A percentile compares a stretch with the other conserved stretches of the same genome.
phyloP scores from a whole-genome alignment of 768 basidiomycete species.

The Mrakia gelida region DNA sequence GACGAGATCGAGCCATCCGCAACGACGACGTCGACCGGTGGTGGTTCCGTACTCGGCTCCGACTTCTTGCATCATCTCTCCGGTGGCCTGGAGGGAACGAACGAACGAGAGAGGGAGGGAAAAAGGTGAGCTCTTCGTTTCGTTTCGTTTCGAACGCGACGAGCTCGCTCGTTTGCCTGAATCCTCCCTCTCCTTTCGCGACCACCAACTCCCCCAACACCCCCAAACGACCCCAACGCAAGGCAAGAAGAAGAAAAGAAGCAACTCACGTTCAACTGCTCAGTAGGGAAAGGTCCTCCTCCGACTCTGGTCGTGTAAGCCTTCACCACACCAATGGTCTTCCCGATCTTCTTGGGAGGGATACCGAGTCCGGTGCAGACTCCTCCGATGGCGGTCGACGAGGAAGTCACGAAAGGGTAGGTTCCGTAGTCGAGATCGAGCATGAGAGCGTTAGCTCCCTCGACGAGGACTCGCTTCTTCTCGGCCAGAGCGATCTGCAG shows the following conservation, averaged over 20 bases:
- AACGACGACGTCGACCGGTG: conserved; percentile 85
- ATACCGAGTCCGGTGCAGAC: conserved; percentile 97
- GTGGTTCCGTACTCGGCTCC: conserved; percentile 88
- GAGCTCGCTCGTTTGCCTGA: too few species aligned
- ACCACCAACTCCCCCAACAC: neutral
- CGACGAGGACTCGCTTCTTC: conserved; percentile 80
- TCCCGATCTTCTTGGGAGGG: conserved; percentile 82
- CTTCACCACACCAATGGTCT: conserved; percentile 87
- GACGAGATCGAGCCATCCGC: conserved; percentile 96
- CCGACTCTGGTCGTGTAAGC: conserved; percentile 98
- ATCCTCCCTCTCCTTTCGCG: too few species aligned
- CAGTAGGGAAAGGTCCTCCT: conserved; percentile 96
- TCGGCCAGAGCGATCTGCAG: conserved; percentile 71
- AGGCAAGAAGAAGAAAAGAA: neutral
- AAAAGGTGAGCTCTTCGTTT: neutral
- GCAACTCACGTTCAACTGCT: conserved; percentile 74
- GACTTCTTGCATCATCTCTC: conserved; percentile 85
- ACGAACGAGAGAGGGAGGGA: neutral
- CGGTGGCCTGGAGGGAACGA: conserved; percentile 56
- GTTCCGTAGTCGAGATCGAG: conserved; percentile 97
- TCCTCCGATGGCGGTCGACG: conserved; percentile 86
- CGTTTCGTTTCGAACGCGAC: too few species aligned
- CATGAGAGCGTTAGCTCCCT: conserved; percentile 98
- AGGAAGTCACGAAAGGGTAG: conserved; percentile 95
- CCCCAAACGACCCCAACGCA: neutral